Evolutionary conservation across 2,329 filamentous ascomycete species (phyloP).

Genomic region (Tolypocladium tundrense): DNA sequence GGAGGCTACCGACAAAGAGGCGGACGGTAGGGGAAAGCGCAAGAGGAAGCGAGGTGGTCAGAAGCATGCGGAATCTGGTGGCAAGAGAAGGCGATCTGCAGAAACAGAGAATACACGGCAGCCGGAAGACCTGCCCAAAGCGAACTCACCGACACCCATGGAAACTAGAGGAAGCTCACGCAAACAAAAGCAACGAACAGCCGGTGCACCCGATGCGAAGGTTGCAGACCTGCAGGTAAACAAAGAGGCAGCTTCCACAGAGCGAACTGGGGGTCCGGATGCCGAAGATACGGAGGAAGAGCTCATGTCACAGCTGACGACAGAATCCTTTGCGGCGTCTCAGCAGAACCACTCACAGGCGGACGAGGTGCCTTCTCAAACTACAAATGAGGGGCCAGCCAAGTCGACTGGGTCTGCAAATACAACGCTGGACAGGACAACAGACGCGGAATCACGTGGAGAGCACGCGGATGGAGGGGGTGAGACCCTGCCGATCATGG

Average conservation of each 20-base stretch:
- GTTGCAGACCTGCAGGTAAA: background rate
- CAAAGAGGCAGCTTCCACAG: conserved; percentile 3
- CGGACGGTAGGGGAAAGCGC: conserved; percentile 8
- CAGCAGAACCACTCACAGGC: conserved; percentile 18
- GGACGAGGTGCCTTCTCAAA: background rate
- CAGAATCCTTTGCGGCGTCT: conserved; percentile 28
- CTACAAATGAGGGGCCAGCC: background rate
- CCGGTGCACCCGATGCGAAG: background rate
- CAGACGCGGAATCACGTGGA: conserved; percentile 3
- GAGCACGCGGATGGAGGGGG: conserved; percentile 3
- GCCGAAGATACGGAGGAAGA: conserved; percentile 29
- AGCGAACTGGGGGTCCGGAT: conserved; percentile 8
- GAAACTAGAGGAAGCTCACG: conserved; percentile 11
- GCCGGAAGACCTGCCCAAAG: conserved; percentile 4
- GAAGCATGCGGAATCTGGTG: conserved; percentile 11
- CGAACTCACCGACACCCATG: background rate
- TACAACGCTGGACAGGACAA: conserved; percentile 1
- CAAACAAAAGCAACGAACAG: conserved; percentile 6
- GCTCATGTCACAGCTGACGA: conserved; percentile 28
- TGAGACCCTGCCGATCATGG: conserved; percentile 16
- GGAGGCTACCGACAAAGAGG: conserved; percentile 1
- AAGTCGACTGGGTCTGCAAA: background rate
- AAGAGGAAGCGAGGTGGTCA: conserved; percentile 18
- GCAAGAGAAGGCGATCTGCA: conserved; percentile 18
- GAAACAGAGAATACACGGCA: conserved; percentile 8